These are phyloP conservation scores for Tetracentron sinense DNA, from an alignment of 164 flowering plant species.

Conservation along the genomic window DNA sequence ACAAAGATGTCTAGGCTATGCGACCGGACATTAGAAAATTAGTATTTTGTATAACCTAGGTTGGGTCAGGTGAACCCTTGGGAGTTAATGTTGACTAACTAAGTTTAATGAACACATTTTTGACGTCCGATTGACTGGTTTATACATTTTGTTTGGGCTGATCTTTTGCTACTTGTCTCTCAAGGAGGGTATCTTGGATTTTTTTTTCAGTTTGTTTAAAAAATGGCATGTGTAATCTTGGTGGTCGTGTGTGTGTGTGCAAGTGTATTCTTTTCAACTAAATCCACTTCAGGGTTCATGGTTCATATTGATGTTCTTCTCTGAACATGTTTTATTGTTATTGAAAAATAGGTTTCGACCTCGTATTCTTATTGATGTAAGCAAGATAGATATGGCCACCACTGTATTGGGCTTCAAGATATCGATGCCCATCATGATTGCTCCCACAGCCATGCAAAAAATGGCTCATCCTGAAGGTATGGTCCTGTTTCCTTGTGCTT, in stretches of 20 bases:
- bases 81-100: too few relatives aligned
- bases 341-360: conserved; percentile 64
- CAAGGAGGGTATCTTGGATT: too few relatives aligned
- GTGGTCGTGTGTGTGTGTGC: not conserved
- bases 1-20: too few relatives aligned
- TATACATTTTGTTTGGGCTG: too few relatives aligned
- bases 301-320: conserved; percentile 2
- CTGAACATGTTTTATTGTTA: conserved; percentile 3
- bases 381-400: conserved; percentile 68
- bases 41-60: too few relatives aligned
- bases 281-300: not conserved
- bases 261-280: not conserved
- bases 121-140: too few relatives aligned
- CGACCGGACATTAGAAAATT: too few relatives aligned
- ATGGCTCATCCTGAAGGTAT: conserved; percentile 95
- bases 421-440: conserved; percentile 96
- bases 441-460: conserved; percentile 88
- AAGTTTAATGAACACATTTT: too few relatives aligned
- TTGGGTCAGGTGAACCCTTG: too few relatives aligned
- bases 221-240: not conserved
- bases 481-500: conserved; percentile 2
- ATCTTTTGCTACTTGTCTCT: too few relatives aligned
- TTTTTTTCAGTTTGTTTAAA: too few relatives aligned
- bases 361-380: conserved; percentile 81
- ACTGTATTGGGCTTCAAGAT: conserved; percentile 77